These are phyloP conservation scores for Kuraishia hungarica DNA, from an alignment of 805 yeast species.

Conservation along the genomic window DNA sequence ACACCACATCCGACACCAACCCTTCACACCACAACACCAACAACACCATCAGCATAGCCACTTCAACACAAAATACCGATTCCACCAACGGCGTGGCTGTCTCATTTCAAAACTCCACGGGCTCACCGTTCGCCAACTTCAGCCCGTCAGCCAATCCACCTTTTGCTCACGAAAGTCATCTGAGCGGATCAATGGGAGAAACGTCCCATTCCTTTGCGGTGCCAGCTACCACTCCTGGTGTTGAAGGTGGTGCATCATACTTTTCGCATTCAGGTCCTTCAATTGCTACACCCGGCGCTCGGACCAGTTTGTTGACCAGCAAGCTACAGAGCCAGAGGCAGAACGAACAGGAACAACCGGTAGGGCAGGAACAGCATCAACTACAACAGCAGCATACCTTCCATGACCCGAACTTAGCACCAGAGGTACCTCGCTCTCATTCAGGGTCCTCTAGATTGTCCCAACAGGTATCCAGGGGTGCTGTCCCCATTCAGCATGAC, in stretches of 20 bases:
- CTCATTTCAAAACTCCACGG: slow-evolving; percentile 1
- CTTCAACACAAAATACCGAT: neutral
- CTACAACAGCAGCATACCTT: slow-evolving; percentile 1
- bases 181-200: slow-evolving; percentile 1
- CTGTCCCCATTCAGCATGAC: neutral
- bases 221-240: slow-evolving; percentile 2
- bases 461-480: neutral
- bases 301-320: slow-evolving; percentile 9
- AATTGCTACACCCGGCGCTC: neutral
- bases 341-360: slow-evolving; percentile 4
- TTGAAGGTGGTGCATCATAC: neutral
- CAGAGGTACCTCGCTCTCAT: neutral
- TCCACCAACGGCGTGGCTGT: neutral
- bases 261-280: neutral
- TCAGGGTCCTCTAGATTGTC: neutral
- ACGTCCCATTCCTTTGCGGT: neutral
- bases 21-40: neutral
- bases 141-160: slow-evolving; percentile 7
- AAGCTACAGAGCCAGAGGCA: slow-evolving; percentile 7
- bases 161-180: slow-evolving; percentile 2
- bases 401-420: neutral
- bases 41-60: neutral
- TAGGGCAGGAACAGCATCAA: slow-evolving; percentile 2
- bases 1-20: neutral
- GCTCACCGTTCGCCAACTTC: slow-evolving; percentile 1